Percentiles rank a stretch among this genome's conserved stretches.
These are phyloP conservation scores for Hymenoscyphus repandus DNA, from an alignment of 2,329 filamentous ascomycete genomes.

Conservation along the genomic window DNA sequence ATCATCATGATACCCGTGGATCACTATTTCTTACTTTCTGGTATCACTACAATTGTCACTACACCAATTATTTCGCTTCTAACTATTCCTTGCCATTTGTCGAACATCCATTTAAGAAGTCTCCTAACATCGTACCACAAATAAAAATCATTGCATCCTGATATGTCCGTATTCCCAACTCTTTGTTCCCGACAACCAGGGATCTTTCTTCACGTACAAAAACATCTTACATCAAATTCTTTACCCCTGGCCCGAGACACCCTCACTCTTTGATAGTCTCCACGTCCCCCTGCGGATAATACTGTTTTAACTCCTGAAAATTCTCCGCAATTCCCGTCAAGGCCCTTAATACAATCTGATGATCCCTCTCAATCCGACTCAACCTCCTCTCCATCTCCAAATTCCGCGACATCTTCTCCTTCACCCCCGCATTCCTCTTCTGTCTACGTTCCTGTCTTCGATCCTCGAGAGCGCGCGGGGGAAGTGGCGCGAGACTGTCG, in stretches of 20 bases:
- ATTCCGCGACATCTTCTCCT: neutral
- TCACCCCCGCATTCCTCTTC: neutral
- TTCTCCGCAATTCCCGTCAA: neutral
- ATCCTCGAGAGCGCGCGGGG: neutral
- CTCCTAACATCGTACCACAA: no score
- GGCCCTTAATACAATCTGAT: neutral
- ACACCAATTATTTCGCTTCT: no score
- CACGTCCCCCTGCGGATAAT: neutral
- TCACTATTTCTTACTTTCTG: no score
- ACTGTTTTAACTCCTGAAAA: neutral
- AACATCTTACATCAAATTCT: no score
- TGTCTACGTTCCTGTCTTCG: neutral
- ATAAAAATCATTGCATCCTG: no score
- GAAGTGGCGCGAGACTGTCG: neutral
- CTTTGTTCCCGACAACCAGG: no score
- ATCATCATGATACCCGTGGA: no score
- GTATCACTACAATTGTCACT: neutral
- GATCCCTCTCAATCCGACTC: constrained; percentile 2
- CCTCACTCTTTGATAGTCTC: neutral
- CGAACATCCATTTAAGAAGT: no score
- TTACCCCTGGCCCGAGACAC: neutral
- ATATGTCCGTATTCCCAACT: no score
- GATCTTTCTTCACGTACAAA: no score
- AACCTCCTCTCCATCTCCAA: neutral
- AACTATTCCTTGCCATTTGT: no score